A percentile compares a stretch with the other conserved stretches of the same genome.
Conservation (phyloP, 331 rosid species). For the Dryas integrifolia region DNA sequence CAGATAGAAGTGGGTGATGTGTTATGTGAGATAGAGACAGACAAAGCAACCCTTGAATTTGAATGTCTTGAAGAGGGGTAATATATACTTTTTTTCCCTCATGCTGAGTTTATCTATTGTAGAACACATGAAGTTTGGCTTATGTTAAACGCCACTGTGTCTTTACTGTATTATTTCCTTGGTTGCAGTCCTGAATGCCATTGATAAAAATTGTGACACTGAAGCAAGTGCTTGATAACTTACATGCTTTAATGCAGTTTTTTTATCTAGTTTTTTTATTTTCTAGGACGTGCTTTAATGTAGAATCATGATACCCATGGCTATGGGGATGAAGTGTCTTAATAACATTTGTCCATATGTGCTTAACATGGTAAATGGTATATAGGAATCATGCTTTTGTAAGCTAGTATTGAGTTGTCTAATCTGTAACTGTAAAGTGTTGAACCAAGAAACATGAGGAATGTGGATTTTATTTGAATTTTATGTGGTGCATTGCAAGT, state of each 20-base stretch:
- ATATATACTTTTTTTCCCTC: slow-evolving; percentile 31
- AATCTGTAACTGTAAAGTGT: background rate
- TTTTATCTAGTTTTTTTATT: no score
- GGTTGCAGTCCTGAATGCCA: slow-evolving; percentile 1
- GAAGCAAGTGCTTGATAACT: no score
- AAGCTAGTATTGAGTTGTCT: background rate
- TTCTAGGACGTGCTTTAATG: background rate
- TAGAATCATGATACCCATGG: background rate
- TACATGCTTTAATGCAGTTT: background rate
- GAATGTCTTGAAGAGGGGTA: slow-evolving; percentile 98
- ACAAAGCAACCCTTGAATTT: slow-evolving; percentile 94
- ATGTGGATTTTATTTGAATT: background rate
- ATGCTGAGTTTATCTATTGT: slow-evolving; percentile 17
- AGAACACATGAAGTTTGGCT: slow-evolving; percentile 21
- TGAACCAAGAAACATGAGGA: background rate
- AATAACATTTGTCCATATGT: background rate
- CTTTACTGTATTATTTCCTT: background rate
- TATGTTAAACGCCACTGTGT: slow-evolving; percentile 7
- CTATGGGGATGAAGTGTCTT: slow-evolving; percentile 6
- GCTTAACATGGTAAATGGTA: background rate
- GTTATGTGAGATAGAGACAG: slow-evolving; percentile 95
- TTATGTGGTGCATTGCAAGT: background rate
- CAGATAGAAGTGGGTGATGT: slow-evolving; percentile 98
- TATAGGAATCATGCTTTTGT: background rate
- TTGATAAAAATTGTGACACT: background rate